These are phyloP conservation scores for Aspergillus phoenicis DNA, from an alignment of 2,329 filamentous ascomycete genomes.

Conservation along the genomic window DNA sequence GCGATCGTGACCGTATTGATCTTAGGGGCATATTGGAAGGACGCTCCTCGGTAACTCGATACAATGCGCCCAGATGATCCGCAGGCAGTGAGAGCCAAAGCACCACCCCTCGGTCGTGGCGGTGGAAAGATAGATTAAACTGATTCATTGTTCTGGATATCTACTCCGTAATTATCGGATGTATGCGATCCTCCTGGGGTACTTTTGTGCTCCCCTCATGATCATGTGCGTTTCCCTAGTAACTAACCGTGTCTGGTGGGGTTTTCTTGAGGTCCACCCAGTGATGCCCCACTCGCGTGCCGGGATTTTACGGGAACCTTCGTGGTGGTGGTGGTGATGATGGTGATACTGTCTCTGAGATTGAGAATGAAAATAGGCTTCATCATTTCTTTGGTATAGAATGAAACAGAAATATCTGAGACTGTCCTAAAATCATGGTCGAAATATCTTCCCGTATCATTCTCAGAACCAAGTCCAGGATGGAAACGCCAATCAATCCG, in stretches of 20 bases:
- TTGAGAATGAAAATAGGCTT: background rate
- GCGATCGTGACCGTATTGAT: no score
- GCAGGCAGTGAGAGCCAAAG: background rate
- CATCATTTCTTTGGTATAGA: background rate
- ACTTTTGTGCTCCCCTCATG: conserved; percentile 12
- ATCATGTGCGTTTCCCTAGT: conserved; percentile 26
- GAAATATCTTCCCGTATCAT: background rate
- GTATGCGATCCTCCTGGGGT: conserved; percentile 4
- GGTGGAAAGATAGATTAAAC: conserved; percentile 1
- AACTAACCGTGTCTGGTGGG: conserved; percentile 20
- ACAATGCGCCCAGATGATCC: background rate
- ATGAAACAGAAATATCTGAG: background rate
- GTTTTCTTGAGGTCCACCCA: conserved; percentile 8
- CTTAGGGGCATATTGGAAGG: background rate
- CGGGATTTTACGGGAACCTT: conserved; percentile 22
- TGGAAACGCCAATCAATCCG: background rate
- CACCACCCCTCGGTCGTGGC: no score
- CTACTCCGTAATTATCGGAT: background rate
- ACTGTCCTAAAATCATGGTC: background rate
- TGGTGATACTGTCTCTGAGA: background rate
- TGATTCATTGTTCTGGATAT: background rate
- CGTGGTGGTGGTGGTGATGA: background rate
- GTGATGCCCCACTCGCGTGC: conserved; percentile 16
- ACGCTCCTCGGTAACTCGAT: background rate
- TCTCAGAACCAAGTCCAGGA: background rate